Conservation (phyloP, 345 rosid species). For the Fremontodendron californicum region DNA sequence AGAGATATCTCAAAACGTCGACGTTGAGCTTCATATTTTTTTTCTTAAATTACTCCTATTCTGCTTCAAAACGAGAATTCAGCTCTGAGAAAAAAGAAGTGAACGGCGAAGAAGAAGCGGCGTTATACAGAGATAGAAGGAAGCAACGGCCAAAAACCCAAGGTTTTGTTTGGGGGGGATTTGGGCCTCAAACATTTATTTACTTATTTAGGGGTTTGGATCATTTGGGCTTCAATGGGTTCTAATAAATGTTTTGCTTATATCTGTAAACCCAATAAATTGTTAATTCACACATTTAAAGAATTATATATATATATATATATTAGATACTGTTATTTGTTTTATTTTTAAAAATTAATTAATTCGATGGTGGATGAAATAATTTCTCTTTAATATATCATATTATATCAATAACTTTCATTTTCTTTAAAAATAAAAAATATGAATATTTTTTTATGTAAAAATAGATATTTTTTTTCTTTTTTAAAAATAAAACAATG, state of each 20-base stretch:
- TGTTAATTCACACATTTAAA: too few species aligned
- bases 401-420: too few species aligned
- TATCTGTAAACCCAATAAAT: too few species aligned
- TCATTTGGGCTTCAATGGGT: not conserved
- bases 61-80: not conserved
- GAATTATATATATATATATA: too few species aligned
- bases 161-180: not conserved
- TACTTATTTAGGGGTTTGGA: not conserved
- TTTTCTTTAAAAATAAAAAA: too few species aligned
- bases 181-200: not conserved
- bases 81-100: not conserved
- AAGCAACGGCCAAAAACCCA: not conserved
- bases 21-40: slow-evolving; percentile 71
- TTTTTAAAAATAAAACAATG: too few species aligned
- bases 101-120: not conserved
- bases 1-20: slow-evolving; percentile 69
- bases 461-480: too few species aligned
- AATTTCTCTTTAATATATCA: too few species aligned
- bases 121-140: not conserved
- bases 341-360: too few species aligned
- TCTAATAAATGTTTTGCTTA: not conserved
- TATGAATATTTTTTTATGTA: too few species aligned
- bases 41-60: not conserved
- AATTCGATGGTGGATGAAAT: too few species aligned
- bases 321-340: too few species aligned